Base-by-base conservation (phyloP, 768 basidiomycete species). In the Lyophyllum atratum region DNA sequence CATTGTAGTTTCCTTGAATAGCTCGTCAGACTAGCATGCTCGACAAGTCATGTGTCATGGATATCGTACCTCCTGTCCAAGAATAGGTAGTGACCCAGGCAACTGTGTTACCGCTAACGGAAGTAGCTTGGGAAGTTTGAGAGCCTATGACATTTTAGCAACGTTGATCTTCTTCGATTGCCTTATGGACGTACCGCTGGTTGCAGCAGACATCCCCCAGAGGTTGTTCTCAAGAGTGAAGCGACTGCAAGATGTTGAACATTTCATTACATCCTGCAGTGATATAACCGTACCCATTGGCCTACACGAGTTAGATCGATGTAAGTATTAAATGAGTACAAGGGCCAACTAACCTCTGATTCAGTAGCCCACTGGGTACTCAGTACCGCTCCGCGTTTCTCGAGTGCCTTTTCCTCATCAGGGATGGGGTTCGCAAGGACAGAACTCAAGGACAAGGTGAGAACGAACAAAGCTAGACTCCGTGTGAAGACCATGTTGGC, bases 1-100 rank as follows among this genome's bases (percentile, higher is more conserved):
- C 29, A 31, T 31, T 31, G 29, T 31, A 31, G 11, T 31, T 31
- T 31, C 29, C 29, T 31, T 31, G 29, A 11, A 31, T 31, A 11
- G 5, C 21, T 25, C 15, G 17, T 17, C 12, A 6, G 24, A 40
- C 17, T 31, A 50, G 54, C 2, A 15, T 17, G 14, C 10, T 11
- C 10, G 63, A 65, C 19, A 46, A 1, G 4, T 29, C 22, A 47
- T 26, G 7, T 1, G 26, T 28, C 46, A 26, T 10, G 22, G 6
- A 21, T 15, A 42, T 52, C 50, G 31, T 60, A 69, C 71, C 68
- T 56, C 69, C 71, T 28, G 59, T 53, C 72, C 72, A 73, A 44
- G 49, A 69, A 56, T 73, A 73, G 15, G 66, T 72, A 4, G 72
- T 73, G 43, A 68, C 60, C 72, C 72, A 73, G 29, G 70, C 59